Conservation (phyloP, 371 early-diverging fungal genomes). For the Apophysomyces ossiformis region DNA sequence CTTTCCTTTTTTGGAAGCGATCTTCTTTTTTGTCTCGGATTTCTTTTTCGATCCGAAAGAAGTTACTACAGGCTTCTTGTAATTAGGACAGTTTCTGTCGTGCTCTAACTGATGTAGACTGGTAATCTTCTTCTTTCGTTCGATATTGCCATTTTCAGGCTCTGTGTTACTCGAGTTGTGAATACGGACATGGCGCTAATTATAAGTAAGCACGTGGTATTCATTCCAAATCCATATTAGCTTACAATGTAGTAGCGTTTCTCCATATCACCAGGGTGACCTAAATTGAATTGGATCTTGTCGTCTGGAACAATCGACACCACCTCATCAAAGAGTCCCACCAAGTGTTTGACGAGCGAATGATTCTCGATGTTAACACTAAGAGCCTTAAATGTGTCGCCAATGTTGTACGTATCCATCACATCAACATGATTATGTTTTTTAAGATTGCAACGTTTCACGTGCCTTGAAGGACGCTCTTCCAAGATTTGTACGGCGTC, state of each 20-base stretch:
- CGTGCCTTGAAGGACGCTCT: constrained; percentile 9
- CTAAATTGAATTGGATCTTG: constrained; percentile 41
- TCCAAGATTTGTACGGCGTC: constrained; percentile 15
- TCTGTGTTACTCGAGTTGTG: constrained; percentile 11
- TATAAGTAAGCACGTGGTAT: constrained; percentile 4
- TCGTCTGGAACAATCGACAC: constrained; percentile 42
- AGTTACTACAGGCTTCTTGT: not conserved
- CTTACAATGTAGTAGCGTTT: constrained; percentile 33
- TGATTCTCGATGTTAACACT: constrained; percentile 36
- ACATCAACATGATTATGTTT: constrained; percentile 31
- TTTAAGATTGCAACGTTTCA: constrained; percentile 16
- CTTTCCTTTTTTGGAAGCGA: constrained; percentile 4
- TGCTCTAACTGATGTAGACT: constrained; percentile 20
- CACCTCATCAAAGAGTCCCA: constrained; percentile 28
- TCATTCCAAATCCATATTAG: not conserved
- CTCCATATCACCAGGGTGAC: constrained; percentile 20
- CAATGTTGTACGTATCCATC: constrained; percentile 37
- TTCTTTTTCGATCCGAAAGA: not conserved
- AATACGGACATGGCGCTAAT: constrained; percentile 10
- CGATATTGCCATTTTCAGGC: constrained; percentile 9
- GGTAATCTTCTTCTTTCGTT: constrained; percentile 12
- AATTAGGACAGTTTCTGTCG: constrained; percentile 23
- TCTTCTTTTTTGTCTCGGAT: constrained; percentile 10
- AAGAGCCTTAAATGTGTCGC: constrained; percentile 36
- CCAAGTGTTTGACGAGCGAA: constrained; percentile 21